Evolutionary conservation across 495 filamentous ascomycete genomes (phyloP).

Genomic region (Bryoglossum gracile): DNA sequence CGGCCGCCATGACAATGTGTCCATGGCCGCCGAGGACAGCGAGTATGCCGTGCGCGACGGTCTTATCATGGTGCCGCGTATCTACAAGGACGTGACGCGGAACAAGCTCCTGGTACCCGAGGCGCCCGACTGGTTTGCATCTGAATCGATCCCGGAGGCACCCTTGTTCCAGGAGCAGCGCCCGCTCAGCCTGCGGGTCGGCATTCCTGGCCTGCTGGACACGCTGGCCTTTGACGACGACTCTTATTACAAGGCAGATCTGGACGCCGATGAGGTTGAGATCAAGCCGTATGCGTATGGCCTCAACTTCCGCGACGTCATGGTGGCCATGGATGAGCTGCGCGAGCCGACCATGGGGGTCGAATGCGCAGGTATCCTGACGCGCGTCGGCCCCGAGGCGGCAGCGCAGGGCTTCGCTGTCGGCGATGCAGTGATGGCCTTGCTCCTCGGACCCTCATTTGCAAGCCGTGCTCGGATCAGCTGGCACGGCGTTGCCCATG

Average conservation of each 20-base stretch:
- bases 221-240: constrained; percentile 16
- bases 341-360: background rate
- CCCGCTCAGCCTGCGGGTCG: constrained; percentile 4
- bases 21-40: background rate
- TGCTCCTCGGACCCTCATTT: constrained; percentile 33
- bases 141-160: background rate
- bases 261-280: constrained; percentile 30
- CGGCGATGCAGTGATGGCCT: constrained; percentile 16
- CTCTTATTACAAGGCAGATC: background rate
- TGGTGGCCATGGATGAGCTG: background rate
- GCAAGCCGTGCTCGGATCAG: constrained; percentile 30
- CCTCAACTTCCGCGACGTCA: background rate
- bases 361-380: background rate
- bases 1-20: background rate
- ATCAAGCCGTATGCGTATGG: constrained; percentile 11
- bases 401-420: background rate
- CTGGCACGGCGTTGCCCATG: constrained; percentile 23
- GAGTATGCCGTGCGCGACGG: background rate
- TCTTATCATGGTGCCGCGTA: background rate
- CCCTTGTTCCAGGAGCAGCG: background rate
- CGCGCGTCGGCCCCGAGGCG: background rate
- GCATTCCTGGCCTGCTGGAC: constrained; percentile 13
- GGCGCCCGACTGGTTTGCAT: background rate
- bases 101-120: too few relatives aligned
- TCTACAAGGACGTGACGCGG: background rate